A percentile compares a stretch with the other conserved stretches of the same genome.
Conservation (phyloP, 495 filamentous ascomycete genomes). For the Hypomontagnella monticulosa region DNA sequence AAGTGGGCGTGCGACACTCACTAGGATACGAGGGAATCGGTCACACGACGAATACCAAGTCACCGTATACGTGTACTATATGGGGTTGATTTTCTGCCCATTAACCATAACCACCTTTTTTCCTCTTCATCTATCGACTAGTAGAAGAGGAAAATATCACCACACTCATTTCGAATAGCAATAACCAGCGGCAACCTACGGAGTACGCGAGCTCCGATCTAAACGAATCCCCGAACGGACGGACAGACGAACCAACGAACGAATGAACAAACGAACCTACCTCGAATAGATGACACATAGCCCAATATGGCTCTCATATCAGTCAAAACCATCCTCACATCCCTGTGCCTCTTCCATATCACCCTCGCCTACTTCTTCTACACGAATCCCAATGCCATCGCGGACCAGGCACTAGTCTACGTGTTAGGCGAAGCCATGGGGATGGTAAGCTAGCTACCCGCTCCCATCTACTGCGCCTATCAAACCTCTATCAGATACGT, state of each 20-base stretch:
- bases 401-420: constrained; percentile 82
- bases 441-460: constrained; percentile 62
- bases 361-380: constrained; percentile 85
- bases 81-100: not conserved
- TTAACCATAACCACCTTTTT: not conserved
- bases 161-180: constrained; percentile 15
- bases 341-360: constrained; percentile 81
- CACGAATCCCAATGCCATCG: constrained; percentile 71
- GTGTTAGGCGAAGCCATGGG: constrained; percentile 84
- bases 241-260: not conserved
- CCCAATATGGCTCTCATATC: constrained; percentile 79
- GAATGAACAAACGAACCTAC: not conserved
- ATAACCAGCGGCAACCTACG: not conserved
- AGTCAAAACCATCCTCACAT: constrained; percentile 77
- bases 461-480: not conserved
- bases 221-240: not conserved
- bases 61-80: not conserved
- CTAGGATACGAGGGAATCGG: constrained; percentile 2
- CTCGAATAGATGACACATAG: not conserved
- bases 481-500: not conserved
- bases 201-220: not conserved
- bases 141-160: not conserved
- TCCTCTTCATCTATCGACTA: not conserved
- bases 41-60: constrained; percentile 11
- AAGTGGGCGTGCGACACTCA: not conserved